These are phyloP conservation scores for Mychonastes homosphaera DNA, from an alignment of 139 green algal genomes.

Conservation along the genomic window DNA sequence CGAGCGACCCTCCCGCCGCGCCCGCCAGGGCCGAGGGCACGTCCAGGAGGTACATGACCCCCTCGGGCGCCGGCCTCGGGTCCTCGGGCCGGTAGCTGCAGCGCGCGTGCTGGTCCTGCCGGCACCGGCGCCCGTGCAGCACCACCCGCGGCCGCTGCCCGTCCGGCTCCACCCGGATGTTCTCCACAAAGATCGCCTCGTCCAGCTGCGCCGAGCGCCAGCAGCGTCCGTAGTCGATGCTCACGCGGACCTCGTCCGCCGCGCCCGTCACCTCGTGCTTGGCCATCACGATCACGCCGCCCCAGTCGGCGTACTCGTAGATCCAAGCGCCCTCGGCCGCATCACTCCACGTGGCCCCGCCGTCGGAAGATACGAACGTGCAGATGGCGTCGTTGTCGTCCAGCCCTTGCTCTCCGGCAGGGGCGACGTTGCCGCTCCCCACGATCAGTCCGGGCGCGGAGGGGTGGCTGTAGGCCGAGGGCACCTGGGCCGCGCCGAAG, in stretches of 20 bases:
- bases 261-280: slow-evolving; percentile 39
- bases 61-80: neutral
- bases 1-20: no score
- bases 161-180: slow-evolving; percentile 77
- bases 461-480: slow-evolving; percentile 74
- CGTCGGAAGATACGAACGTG: slow-evolving; percentile 79
- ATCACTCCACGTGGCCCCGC: slow-evolving; percentile 78
- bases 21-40: no score
- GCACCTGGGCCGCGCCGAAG: slow-evolving; percentile 34
- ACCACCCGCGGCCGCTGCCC: slow-evolving; percentile 60
- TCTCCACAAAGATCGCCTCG: slow-evolving; percentile 68
- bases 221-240: slow-evolving; percentile 69
- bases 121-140: slow-evolving; percentile 70
- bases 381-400: slow-evolving; percentile 46
- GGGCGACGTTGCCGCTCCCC: slow-evolving; percentile 75
- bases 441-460: slow-evolving; percentile 80
- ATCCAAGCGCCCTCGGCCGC: slow-evolving; percentile 63
- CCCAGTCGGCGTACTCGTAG: slow-evolving; percentile 88
- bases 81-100: slow-evolving; percentile 32
- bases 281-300: slow-evolving; percentile 77
- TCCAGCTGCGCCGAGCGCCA: slow-evolving; percentile 64
- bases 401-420: slow-evolving; percentile 24
- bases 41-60: slow-evolving; percentile 60
- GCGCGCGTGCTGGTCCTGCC: slow-evolving; percentile 26
- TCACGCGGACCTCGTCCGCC: slow-evolving; percentile 41